Evolutionary conservation across 352 stramenopile genomes (phyloP), one percentile per base, ranked within the genome.

Genomic region (Phytophthora lateralis): DNA sequence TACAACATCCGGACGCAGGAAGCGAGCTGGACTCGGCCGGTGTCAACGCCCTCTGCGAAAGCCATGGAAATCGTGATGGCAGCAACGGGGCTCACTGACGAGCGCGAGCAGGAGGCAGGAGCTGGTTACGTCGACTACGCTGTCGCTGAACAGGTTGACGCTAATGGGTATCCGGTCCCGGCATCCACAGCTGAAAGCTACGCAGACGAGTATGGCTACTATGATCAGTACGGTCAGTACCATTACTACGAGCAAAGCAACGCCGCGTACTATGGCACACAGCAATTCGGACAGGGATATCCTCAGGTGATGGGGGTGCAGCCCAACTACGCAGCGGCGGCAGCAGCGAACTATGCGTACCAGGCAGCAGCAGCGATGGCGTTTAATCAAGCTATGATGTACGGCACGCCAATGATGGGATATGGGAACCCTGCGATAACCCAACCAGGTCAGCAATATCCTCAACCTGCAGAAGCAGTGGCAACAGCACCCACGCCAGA

Each of bases 1-100:
- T 97, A 91, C 78, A 96, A 95, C 57, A 90, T 88, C 27, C 76
- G 78, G 6, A 97, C 89, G 1, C 87, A 96, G 48, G 88, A 96
- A 64, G 88, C 86, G 43, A 93, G 79, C 53, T 96, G 88, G 88
- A 94, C 84, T 52, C 77, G 83, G 3, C 83, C 83, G 6, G 60
- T 81, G 7, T 75, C 75, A 6, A 75, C 80, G 1, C 53, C 58
- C 2, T 70, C 72, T 4, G 56, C 69, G 7, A 84, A 78, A 30
- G 48, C 69, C 0, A 60, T 76, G 46, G 76, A 85, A 20, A 73
- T 76, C 14, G 59, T 71, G 6, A 61, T 72, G 56, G 49, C 68
- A 29, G 73, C 63, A 6, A 77, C 69, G 0, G 47, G 65, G 7
- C 24, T 69, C 27, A 46, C 53, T 43, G 50, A 60, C 27, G 55